Conservation (phyloP, 2,329 filamentous ascomycete species). For the Cladophialophora chaetospira region DNA sequence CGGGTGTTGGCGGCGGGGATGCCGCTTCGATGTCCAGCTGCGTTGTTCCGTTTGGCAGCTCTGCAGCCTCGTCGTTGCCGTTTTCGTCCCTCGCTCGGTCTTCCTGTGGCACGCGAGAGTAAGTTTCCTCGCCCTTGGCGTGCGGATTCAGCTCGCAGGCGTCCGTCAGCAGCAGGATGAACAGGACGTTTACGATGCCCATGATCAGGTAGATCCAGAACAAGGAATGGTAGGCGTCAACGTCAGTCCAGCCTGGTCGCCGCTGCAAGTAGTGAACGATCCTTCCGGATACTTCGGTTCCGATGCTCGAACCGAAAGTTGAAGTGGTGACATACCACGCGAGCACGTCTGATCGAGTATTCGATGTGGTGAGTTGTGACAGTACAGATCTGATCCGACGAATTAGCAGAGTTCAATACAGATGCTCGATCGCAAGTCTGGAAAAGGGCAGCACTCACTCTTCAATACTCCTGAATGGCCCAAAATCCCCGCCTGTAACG, state of each 20-base stretch:
- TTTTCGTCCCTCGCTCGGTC: conserved; percentile 16
- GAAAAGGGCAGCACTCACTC: conserved; percentile 44
- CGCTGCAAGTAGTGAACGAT: conserved; percentile 52
- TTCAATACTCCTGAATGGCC: conserved; percentile 64
- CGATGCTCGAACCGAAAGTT: conserved; percentile 57
- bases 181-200: conserved; percentile 54
- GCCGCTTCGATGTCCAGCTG: conserved; percentile 4
- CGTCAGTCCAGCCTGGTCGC: conserved; percentile 52
- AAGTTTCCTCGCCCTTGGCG: conserved; percentile 28
- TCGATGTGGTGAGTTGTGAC: conserved; percentile 37
- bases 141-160: conserved; percentile 52
- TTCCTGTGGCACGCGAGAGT: conserved; percentile 30
- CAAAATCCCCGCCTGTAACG: conserved; percentile 64
- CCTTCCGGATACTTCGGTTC: conserved; percentile 56
- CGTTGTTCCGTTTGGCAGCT: neutral
- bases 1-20: neutral
- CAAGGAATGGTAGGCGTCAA: conserved; percentile 58
- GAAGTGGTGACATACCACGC: conserved; percentile 52
- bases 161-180: conserved; percentile 51
- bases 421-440: too few species aligned
- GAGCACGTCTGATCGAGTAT: conserved; percentile 32
- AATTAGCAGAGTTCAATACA: neutral
- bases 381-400: conserved; percentile 40
- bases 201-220: conserved; percentile 62
- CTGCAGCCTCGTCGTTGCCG: neutral